Evolutionary conservation across 2,329 filamentous ascomycete genomes (phyloP).

Genomic region (Paraconiothyrium brasiliense): DNA sequence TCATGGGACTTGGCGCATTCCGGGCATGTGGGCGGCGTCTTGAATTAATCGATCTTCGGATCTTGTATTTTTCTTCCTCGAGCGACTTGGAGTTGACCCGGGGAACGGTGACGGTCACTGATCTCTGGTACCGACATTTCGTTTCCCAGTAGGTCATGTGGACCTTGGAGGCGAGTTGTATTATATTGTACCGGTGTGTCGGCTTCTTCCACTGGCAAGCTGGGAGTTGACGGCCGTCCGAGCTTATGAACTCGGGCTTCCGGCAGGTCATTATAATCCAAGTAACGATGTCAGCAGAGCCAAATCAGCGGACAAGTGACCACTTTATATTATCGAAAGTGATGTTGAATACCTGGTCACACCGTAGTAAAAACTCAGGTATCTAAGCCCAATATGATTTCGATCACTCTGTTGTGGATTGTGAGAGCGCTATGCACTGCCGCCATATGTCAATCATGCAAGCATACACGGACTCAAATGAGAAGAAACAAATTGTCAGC

Average conservation of each 20-base stretch:
- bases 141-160: neutral
- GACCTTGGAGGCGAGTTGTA: neutral
- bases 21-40: slow-evolving; percentile 18
- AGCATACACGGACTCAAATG: neutral
- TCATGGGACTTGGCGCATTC: slow-evolving; percentile 4
- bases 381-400: too few relatives aligned
- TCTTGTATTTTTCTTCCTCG: slow-evolving; percentile 8
- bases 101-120: neutral
- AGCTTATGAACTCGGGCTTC: neutral
- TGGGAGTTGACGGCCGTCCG: neutral
- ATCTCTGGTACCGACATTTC: neutral
- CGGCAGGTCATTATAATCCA: neutral
- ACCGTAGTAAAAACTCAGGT: too few relatives aligned
- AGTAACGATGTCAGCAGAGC: too few relatives aligned
- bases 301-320: too few relatives aligned
- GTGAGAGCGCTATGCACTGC: too few relatives aligned
- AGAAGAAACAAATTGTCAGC: neutral
- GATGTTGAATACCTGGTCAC: too few relatives aligned
- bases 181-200: neutral
- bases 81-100: neutral
- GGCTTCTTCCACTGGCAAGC: neutral
- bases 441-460: neutral
- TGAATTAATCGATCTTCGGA: neutral
- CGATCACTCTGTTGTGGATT: too few relatives aligned
- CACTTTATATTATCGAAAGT: too few relatives aligned